A percentile compares a stretch with the other conserved stretches of the same genome.
These are phyloP conservation scores for Paecilomyces sp. DNA, from an alignment of 2,329 filamentous ascomycete species.

Conservation along the genomic window DNA sequence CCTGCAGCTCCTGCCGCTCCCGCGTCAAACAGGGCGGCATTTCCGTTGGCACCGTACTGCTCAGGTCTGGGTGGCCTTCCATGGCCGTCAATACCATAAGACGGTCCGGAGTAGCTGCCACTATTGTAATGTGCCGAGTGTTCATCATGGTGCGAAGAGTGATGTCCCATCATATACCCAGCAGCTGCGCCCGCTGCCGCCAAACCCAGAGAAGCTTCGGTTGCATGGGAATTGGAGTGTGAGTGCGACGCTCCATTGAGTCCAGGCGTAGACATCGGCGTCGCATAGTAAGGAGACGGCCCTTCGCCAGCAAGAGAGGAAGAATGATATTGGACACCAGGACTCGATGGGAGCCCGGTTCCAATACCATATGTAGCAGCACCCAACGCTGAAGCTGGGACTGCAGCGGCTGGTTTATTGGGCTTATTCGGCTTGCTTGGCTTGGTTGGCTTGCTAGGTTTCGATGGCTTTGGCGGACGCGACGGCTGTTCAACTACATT, in stretches of 20 bases:
- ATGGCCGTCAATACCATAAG: conserved; percentile 3
- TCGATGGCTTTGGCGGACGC: not conserved
- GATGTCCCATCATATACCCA: conserved; percentile 31
- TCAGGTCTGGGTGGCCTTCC: conserved; percentile 31
- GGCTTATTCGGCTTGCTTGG: conserved; percentile 1
- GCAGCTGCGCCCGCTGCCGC: conserved; percentile 35
- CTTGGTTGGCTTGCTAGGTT: not conserved
- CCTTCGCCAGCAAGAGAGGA: not conserved
- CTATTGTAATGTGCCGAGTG: not conserved
- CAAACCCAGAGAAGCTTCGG: conserved; percentile 27
- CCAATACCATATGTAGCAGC: conserved; percentile 38
- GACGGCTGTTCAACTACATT: conserved; percentile 17
- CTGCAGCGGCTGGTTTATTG: conserved; percentile 10
- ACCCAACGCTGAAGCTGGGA: conserved; percentile 20
- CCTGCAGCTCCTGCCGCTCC: conserved; percentile 28
- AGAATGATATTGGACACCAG: conserved; percentile 2
- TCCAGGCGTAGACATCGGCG: conserved; percentile 5
- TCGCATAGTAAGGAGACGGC: conserved; percentile 12
- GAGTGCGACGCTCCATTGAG: conserved; percentile 20
- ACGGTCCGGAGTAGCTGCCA: not conserved
- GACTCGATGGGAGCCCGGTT: conserved; percentile 17
- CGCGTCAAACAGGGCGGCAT: conserved; percentile 39
- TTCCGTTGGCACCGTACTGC: conserved; percentile 38
- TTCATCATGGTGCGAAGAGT: conserved; percentile 21
- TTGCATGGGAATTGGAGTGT: conserved; percentile 23